phyloP scores from a whole-genome alignment of 495 filamentous ascomycete species.

The Talaromyces proteolyticus region DNA sequence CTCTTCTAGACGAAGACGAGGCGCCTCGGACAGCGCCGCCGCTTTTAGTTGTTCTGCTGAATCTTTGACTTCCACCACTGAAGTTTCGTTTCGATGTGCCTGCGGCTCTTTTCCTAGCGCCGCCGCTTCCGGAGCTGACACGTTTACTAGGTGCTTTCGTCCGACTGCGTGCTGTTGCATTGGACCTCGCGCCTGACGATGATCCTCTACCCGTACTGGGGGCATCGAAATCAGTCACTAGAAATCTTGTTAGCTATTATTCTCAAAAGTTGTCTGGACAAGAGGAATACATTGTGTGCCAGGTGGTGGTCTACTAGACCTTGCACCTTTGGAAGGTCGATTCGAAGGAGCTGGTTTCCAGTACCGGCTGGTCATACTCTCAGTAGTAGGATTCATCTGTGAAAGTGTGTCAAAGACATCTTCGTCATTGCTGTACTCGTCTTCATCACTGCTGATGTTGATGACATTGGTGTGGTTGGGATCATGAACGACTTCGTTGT shows the following conservation, averaged over 20 bases:
- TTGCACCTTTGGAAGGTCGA: slow-evolving; percentile 14
- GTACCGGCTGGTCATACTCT: slow-evolving; percentile 36
- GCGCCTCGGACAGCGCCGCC: neutral
- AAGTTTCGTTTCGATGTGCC: neutral
- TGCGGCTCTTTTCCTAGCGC: neutral
- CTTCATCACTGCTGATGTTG: slow-evolving; percentile 59
- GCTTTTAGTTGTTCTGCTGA: neutral
- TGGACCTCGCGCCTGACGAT: too few relatives aligned
- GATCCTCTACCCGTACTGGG: neutral
- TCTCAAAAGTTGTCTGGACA: neutral
- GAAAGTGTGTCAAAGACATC: slow-evolving; percentile 33
- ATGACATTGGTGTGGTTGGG: slow-evolving; percentile 62
- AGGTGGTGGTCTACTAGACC: neutral
- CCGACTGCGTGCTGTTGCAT: slow-evolving; percentile 2
- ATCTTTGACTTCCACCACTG: neutral
- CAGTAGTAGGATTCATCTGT: slow-evolving; percentile 27
- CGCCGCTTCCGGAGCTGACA: neutral
- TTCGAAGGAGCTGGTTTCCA: slow-evolving; percentile 28
- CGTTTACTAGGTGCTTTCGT: neutral
- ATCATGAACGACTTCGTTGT: slow-evolving; percentile 42
- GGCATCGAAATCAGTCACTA: slow-evolving; percentile 2
- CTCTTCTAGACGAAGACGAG: neutral
- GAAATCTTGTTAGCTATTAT: neutral
- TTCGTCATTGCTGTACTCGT: slow-evolving; percentile 37
- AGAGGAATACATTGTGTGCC: slow-evolving; percentile 2